These are phyloP conservation scores for Fusarium pseudoanthophilum DNA, from an alignment of 2,329 filamentous ascomycete genomes.

Conservation along the genomic window DNA sequence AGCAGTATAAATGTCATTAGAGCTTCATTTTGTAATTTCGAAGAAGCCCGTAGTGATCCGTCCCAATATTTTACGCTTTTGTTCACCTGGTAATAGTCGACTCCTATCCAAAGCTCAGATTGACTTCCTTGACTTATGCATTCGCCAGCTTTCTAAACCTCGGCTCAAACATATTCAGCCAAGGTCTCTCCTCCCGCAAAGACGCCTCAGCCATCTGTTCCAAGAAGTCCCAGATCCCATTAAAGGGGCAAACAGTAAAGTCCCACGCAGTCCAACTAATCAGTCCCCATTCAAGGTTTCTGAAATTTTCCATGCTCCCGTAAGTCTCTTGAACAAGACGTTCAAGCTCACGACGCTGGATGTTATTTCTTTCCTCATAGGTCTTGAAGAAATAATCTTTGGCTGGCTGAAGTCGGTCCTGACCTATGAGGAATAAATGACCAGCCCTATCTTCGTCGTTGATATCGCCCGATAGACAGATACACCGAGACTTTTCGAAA, in stretches of 20 bases:
- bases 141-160: neutral
- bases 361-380: neutral
- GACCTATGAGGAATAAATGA: neutral
- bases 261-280: constrained; percentile 9
- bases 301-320: neutral
- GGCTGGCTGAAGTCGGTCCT: neutral
- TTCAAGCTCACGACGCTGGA: neutral
- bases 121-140: too few species aligned
- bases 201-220: constrained; percentile 4
- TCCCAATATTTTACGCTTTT: too few species aligned
- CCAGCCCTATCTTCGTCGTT: neutral
- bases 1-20: too few species aligned
- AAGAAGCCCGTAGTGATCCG: too few species aligned
- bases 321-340: constrained; percentile 10
- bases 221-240: neutral
- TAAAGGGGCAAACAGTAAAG: neutral
- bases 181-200: neutral
- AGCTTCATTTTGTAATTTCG: too few species aligned
- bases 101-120: too few species aligned
- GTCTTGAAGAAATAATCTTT: constrained; percentile 11
- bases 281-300: neutral
- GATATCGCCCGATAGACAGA: neutral
- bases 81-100: too few species aligned
- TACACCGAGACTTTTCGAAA: neutral
- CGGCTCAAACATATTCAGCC: constrained; percentile 8